Evolutionary conservation across 345 rosid species (phyloP).

Genomic region (Stellera chamaejasme): DNA sequence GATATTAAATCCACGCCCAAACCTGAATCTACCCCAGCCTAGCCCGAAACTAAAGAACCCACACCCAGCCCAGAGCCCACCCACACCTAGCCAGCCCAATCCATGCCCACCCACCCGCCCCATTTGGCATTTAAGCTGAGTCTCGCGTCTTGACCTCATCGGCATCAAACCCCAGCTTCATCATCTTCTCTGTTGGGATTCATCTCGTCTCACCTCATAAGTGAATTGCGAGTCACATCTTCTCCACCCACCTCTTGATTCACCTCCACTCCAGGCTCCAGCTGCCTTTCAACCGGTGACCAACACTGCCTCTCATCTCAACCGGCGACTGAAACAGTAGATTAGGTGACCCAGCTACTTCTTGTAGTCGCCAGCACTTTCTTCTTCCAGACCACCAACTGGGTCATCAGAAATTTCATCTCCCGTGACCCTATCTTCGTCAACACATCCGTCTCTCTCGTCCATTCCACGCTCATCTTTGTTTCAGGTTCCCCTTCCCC

Average conservation of each 20-base stretch:
- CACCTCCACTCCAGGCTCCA: conserved; percentile 26
- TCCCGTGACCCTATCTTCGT: conserved; percentile 88
- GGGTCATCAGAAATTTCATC: conserved; percentile 41
- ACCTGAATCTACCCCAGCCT: too few relatives aligned
- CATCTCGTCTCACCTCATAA: conserved; percentile 30
- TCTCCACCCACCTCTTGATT: conserved; percentile 71
- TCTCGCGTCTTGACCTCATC: too few relatives aligned
- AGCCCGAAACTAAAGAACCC: too few relatives aligned
- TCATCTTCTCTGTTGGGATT: conserved; percentile 69
- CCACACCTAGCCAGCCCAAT: too few relatives aligned
- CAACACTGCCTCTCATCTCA: too few relatives aligned
- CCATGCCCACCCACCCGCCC: too few relatives aligned
- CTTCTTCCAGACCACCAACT: conserved; percentile 64
- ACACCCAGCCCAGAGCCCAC: too few relatives aligned
- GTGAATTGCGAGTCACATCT: neutral
- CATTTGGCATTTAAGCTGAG: too few relatives aligned
- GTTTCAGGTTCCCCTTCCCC: conserved; percentile 42
- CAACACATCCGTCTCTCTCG: conserved; percentile 79
- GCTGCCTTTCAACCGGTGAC: too few relatives aligned
- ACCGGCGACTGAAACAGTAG: too few relatives aligned
- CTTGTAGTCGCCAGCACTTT: conserved; percentile 41
- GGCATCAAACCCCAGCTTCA: conserved; percentile 26
- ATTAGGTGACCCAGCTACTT: conserved; percentile 36
- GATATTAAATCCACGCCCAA: too few relatives aligned
- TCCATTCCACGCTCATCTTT: conserved; percentile 74